Percentiles rank a stretch among this genome's conserved stretches.
Evolutionary conservation across 495 filamentous ascomycete species (phyloP).

Genomic region (Delitschia confertaspora): DNA sequence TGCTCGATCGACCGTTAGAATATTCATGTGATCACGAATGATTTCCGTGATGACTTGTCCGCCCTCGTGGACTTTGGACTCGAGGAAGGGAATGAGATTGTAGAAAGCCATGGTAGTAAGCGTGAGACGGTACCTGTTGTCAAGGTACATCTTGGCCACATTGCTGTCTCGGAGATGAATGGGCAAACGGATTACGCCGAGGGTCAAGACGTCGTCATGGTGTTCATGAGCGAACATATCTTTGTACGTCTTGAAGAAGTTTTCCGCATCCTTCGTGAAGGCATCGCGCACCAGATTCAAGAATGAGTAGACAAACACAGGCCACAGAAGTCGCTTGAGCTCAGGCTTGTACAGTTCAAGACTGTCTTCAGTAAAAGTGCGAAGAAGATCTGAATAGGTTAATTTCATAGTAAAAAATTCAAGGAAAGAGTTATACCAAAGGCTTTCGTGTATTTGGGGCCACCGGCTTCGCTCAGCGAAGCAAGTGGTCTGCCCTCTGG

Average conservation of each 20-base stretch:
- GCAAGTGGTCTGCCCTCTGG: constrained; percentile 62
- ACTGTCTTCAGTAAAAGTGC: constrained; percentile 76
- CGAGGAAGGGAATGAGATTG: constrained; percentile 77
- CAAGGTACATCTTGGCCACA: constrained; percentile 64
- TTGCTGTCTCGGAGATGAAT: constrained; percentile 66
- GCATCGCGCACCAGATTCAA: constrained; percentile 69
- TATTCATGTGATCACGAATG: constrained; percentile 61
- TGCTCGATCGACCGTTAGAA: constrained; percentile 66
- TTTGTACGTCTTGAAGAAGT: constrained; percentile 60
- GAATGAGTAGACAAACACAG: constrained; percentile 87
- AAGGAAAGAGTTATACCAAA: constrained; percentile 45
- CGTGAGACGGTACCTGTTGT: constrained; percentile 78
- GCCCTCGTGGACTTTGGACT: constrained; percentile 69
- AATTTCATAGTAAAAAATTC: constrained; percentile 9
- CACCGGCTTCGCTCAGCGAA: constrained; percentile 51
- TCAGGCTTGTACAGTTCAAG: constrained; percentile 97
- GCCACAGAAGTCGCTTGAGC: constrained; percentile 76
- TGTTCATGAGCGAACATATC: constrained; percentile 64
- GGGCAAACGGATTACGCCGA: constrained; percentile 61
- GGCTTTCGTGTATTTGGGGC: constrained; percentile 63
- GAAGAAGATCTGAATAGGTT: constrained; percentile 47
- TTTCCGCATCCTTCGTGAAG: constrained; percentile 57
- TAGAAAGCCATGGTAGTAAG: constrained; percentile 70
- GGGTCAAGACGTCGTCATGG: constrained; percentile 60
- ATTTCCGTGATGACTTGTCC: constrained; percentile 66